Evolutionary conservation across 345 rosid genomes (phyloP).

Genomic region (Bretschneidera sinensis): DNA sequence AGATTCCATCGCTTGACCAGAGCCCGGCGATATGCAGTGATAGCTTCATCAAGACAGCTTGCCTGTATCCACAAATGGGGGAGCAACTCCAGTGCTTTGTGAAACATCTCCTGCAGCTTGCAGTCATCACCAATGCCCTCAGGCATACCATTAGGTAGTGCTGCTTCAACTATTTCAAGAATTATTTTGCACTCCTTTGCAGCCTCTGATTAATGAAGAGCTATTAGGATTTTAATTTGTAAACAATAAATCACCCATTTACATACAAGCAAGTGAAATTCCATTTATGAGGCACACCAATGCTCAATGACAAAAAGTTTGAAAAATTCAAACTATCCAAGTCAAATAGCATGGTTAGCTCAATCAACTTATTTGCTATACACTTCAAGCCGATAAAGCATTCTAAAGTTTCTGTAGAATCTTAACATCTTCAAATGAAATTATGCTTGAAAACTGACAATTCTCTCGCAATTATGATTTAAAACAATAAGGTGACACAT

Average conservation of each 20-base stretch:
- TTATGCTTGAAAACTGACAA: too few relatives aligned
- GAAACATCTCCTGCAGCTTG: constrained; percentile 80
- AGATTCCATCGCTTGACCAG: constrained; percentile 83
- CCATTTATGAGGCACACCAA: not conserved
- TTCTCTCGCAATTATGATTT: not conserved
- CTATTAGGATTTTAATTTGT: constrained; percentile 15
- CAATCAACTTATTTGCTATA: too few relatives aligned
- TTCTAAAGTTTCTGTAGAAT: too few relatives aligned
- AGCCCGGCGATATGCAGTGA: constrained; percentile 64
- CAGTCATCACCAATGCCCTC: constrained; percentile 49
- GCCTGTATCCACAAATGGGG: constrained; percentile 70
- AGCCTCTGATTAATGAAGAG: constrained; percentile 60
- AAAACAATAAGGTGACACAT: not conserved
- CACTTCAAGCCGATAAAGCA: too few relatives aligned
- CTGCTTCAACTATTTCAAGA: constrained; percentile 66
- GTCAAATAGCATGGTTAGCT: too few relatives aligned
- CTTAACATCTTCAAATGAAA: too few relatives aligned
- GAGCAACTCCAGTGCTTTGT: constrained; percentile 77
- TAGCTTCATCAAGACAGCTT: constrained; percentile 64
- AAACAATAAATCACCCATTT: not conserved
- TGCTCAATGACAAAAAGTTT: not conserved
- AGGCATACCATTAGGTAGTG: constrained; percentile 67
- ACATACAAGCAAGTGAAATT: not conserved
- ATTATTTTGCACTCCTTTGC: constrained; percentile 83
- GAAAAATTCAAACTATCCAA: not conserved